phyloP scores from a whole-genome alignment of 441 rosid species.

The Flueggea neowawraea region DNA sequence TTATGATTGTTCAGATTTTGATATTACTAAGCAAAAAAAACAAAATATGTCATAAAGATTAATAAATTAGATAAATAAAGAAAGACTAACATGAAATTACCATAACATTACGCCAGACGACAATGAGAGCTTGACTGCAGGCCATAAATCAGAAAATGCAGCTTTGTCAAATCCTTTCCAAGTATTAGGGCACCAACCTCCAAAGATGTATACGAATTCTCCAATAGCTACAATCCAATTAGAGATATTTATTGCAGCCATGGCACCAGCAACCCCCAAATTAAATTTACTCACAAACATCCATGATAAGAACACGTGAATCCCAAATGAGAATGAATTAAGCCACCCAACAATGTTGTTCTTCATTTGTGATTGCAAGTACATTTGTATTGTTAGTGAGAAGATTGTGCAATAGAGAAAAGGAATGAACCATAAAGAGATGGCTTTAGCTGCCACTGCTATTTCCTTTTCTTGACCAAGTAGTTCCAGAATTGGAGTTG shows the following conservation, averaged over 20 bases:
- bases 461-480: constrained; percentile 50
- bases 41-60: background rate
- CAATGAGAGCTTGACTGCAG: constrained; percentile 59
- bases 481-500: constrained; percentile 37
- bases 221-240: constrained; percentile 39
- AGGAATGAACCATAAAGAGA: constrained; percentile 64
- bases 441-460: constrained; percentile 36
- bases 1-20: too few relatives aligned
- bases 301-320: constrained; percentile 57
- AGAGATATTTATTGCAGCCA: constrained; percentile 45
- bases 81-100: constrained; percentile 18
- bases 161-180: constrained; percentile 69
- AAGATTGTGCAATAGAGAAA: constrained; percentile 33
- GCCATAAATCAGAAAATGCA: constrained; percentile 47
- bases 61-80: background rate
- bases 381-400: constrained; percentile 47
- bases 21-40: too few relatives aligned
- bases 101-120: constrained; percentile 77
- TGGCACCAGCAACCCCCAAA: constrained; percentile 57
- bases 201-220: constrained; percentile 48
- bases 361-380: constrained; percentile 65
- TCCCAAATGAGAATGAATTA: constrained; percentile 23
- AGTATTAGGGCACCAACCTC: constrained; percentile 68
- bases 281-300: constrained; percentile 36
- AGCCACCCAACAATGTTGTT: constrained; percentile 49